Evolutionary conservation across 2,329 filamentous ascomycete genomes (phyloP).

Genomic region (Aschersonia sp.): DNA sequence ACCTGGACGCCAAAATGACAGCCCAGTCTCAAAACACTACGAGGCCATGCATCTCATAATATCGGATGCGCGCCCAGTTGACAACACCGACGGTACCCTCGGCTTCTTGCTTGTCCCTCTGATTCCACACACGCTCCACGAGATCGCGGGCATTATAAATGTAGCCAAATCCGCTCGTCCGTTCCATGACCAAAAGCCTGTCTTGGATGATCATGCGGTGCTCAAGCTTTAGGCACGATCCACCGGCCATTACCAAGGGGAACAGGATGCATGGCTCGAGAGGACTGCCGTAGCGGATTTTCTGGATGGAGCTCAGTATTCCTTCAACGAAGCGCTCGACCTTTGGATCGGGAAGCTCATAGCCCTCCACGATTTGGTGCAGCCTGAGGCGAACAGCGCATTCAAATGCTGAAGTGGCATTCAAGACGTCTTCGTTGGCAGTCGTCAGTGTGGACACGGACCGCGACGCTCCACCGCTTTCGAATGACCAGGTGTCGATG

Average conservation of each 20-base stretch:
- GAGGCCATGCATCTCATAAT: slow-evolving; percentile 20
- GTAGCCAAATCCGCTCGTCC: slow-evolving; percentile 26
- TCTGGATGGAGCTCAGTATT: slow-evolving; percentile 21
- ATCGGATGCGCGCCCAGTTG: slow-evolving; percentile 20
- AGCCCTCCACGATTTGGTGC: slow-evolving; percentile 27
- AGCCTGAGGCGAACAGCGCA: slow-evolving; percentile 25
- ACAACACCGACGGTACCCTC: slow-evolving; percentile 12
- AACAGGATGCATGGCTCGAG: slow-evolving; percentile 25
- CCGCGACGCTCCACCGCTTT: slow-evolving; percentile 13
- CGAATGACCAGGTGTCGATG: slow-evolving; percentile 21
- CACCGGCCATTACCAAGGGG: slow-evolving; percentile 26
- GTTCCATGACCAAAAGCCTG: slow-evolving; percentile 26
- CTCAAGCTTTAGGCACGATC: slow-evolving; percentile 18
- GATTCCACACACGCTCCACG: slow-evolving; percentile 23
- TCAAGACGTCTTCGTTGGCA: slow-evolving; percentile 14
- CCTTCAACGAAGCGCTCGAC: slow-evolving; percentile 16
- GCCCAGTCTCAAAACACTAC: slow-evolving; percentile 13
- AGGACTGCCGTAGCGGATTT: slow-evolving; percentile 24
- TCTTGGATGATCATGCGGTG: slow-evolving; percentile 24
- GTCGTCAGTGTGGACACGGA: slow-evolving; percentile 10
- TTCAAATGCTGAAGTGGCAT: slow-evolving; percentile 23
- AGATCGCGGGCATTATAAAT: slow-evolving; percentile 23
- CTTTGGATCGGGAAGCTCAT: slow-evolving; percentile 18
- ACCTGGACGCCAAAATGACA: too few species aligned
- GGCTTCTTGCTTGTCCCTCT: slow-evolving; percentile 12